A percentile compares a stretch with the other conserved stretches of the same genome.
Evolutionary conservation across 176 grass and related monocot species (phyloP).

Genomic region (Eleusine indica): DNA sequence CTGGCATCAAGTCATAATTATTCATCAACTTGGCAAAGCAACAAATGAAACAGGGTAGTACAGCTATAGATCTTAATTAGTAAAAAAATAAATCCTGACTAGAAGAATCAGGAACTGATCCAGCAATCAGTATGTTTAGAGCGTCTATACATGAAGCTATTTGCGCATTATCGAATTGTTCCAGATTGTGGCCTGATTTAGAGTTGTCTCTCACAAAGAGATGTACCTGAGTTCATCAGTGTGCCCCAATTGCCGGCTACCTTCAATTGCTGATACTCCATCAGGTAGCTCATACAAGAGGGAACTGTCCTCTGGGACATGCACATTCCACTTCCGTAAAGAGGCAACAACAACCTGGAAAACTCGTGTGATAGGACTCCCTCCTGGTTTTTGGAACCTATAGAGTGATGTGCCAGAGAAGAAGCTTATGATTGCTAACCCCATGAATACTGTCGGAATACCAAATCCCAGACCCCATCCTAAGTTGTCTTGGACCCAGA

Average conservation of each 20-base stretch:
- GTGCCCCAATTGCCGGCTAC: slow-evolving; percentile 82
- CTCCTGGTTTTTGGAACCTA: slow-evolving; percentile 87
- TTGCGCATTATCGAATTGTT: background rate
- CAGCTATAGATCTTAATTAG: slow-evolving; percentile 4
- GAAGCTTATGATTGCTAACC: slow-evolving; percentile 85
- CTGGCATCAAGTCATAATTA: slow-evolving; percentile 8
- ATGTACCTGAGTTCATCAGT: slow-evolving; percentile 68
- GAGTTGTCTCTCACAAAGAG: slow-evolving; percentile 6
- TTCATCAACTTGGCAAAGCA: background rate
- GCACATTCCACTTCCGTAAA: slow-evolving; percentile 64
- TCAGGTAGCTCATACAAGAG: slow-evolving; percentile 75
- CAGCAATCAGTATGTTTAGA: background rate
- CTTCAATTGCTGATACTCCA: slow-evolving; percentile 76
- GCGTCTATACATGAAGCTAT: background rate
- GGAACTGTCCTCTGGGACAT: slow-evolving; percentile 55
- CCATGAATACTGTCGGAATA: slow-evolving; percentile 91
- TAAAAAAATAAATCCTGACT: slow-evolving; percentile 15
- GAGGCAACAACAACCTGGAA: slow-evolving; percentile 81
- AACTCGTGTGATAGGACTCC: slow-evolving; percentile 81
- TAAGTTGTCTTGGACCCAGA: slow-evolving; percentile 94
- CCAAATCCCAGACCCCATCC: slow-evolving; percentile 86
- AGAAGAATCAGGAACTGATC: background rate
- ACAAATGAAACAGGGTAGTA: background rate
- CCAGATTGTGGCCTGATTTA: background rate
- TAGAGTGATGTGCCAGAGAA: slow-evolving; percentile 76